A percentile compares a stretch with the other conserved stretches of the same genome.
phyloP scores from a whole-genome alignment of 1,284 basidiomycete species.

The Cutaneotrichosporon sp. region DNA sequence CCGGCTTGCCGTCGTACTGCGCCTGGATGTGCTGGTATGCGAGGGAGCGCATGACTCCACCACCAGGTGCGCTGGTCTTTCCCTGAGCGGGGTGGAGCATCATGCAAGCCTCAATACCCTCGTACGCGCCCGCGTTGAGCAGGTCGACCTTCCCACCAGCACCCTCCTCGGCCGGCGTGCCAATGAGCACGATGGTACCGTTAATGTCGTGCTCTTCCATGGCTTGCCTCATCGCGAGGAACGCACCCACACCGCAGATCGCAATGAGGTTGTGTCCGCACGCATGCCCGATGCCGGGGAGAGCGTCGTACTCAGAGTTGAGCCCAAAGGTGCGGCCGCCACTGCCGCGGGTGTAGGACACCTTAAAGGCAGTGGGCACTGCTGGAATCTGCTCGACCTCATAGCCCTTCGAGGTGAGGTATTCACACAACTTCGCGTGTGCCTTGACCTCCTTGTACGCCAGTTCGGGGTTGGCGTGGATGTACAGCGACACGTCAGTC shows the following conservation, averaged over 20 bases:
- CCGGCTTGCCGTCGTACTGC: slow-evolving; percentile 51
- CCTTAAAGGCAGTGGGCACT: slow-evolving; percentile 48
- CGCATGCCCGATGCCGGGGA: slow-evolving; percentile 34
- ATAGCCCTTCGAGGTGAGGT: slow-evolving; percentile 58
- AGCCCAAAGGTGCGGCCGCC: slow-evolving; percentile 26
- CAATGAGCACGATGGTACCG: slow-evolving; percentile 71
- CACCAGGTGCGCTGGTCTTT: slow-evolving; percentile 53
- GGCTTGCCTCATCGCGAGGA: slow-evolving; percentile 31
- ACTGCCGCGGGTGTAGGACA: slow-evolving; percentile 14
- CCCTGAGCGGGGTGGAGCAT: slow-evolving; percentile 36
- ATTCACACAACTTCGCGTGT: slow-evolving; percentile 56
- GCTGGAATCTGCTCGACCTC: slow-evolving; percentile 58
- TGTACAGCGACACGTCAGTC: slow-evolving; percentile 21
- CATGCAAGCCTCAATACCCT: slow-evolving; percentile 25
- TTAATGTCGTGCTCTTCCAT: slow-evolving; percentile 54
- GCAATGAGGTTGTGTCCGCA: slow-evolving; percentile 57
- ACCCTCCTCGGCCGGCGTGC: slow-evolving; percentile 62
- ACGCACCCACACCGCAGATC: slow-evolving; percentile 40
- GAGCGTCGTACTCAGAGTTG: slow-evolving; percentile 30
- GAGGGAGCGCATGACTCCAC: slow-evolving; percentile 42
- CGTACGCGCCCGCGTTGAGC: slow-evolving; percentile 50
- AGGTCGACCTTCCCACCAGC: slow-evolving; percentile 38
- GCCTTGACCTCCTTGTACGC: slow-evolving; percentile 48
- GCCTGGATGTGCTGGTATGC: slow-evolving; percentile 24
- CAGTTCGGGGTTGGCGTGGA: slow-evolving; percentile 28